phyloP scores from a whole-genome alignment of 2,329 filamentous ascomycete genomes.

The Pleomassaria siparia region DNA sequence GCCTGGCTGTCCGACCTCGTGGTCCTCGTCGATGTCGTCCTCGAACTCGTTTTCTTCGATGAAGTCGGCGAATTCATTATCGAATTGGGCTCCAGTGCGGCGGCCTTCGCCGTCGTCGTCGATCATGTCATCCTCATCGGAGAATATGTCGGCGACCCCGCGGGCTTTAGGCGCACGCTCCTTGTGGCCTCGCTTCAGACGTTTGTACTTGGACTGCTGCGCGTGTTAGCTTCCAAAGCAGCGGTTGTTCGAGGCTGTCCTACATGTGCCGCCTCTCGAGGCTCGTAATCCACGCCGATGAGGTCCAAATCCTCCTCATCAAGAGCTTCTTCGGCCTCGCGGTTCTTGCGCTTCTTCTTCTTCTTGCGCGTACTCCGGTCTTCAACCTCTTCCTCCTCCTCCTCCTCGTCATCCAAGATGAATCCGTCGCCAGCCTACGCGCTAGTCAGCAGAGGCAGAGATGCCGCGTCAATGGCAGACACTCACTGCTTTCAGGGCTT shows the following conservation, averaged over 20 bases:
- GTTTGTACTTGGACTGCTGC: constrained; percentile 83
- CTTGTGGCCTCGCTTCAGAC: constrained; percentile 87
- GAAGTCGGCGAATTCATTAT: constrained; percentile 66
- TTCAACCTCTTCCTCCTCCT: constrained; percentile 65
- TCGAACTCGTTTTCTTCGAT: constrained; percentile 87
- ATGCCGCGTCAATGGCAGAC: constrained; percentile 2
- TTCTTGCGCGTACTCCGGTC: constrained; percentile 48
- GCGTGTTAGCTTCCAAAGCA: constrained; percentile 18
- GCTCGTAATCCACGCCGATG: constrained; percentile 78
- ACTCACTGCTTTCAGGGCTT: constrained; percentile 34
- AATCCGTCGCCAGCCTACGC: constrained; percentile 85
- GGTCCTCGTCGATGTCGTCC: constrained; percentile 81
- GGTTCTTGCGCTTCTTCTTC: constrained; percentile 70
- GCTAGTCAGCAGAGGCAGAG: constrained; percentile 1
- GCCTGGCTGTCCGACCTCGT: constrained; percentile 81
- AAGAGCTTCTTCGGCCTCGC: constrained; percentile 78
- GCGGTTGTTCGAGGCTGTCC: constrained; percentile 1
- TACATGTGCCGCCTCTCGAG: constrained; percentile 70
- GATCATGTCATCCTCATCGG: constrained; percentile 83
- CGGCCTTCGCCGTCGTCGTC: constrained; percentile 52
- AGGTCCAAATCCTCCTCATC: constrained; percentile 96
- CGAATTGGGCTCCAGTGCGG: constrained; percentile 23
- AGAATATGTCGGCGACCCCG: constrained; percentile 90
- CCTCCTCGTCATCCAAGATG: constrained; percentile 89
- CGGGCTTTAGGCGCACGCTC: constrained; percentile 64